A percentile compares a stretch with the other conserved stretches of the same genome.
These are phyloP conservation scores for Withania somnifera DNA, from an alignment of 305 asterid species.

Conservation along the genomic window DNA sequence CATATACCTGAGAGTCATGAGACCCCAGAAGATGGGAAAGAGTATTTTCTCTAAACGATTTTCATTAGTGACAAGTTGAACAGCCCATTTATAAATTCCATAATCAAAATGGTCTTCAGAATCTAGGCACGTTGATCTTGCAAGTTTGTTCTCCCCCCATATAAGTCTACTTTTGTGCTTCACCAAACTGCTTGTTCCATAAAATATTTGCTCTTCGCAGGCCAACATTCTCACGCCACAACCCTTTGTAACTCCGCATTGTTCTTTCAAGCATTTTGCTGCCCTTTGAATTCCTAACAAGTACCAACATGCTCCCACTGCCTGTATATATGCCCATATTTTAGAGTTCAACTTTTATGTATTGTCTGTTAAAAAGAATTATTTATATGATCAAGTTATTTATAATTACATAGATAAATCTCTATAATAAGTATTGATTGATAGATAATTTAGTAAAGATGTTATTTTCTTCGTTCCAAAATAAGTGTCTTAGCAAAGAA, in stretches of 20 bases:
- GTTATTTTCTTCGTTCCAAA: no score
- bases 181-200: conserved; percentile 42
- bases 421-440: no score
- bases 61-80: conserved; percentile 72
- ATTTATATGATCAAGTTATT: no score
- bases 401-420: no score
- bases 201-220: conserved; percentile 56
- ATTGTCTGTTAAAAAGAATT: no score
- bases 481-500: no score
- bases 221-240: conserved; percentile 45
- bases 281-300: conserved; percentile 90
- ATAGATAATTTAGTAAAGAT: no score
- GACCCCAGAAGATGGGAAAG: conserved; percentile 97
- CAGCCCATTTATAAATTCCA: conserved; percentile 95
- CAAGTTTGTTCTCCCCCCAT: conserved; percentile 56
- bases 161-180: conserved; percentile 29
- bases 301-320: conserved; percentile 99
- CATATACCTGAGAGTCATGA: conserved; percentile 82
- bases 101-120: conserved; percentile 49
- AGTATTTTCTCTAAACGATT: conserved; percentile 80
- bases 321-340: conserved; percentile 22
- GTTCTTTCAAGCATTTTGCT: conserved; percentile 61
- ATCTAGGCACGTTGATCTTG: conserved; percentile 47
- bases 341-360: neutral
- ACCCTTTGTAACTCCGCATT: conserved; percentile 32